Base-by-base conservation (phyloP, 2,329 filamentous ascomycete genomes). In the Pseudonectria buxi region DNA sequence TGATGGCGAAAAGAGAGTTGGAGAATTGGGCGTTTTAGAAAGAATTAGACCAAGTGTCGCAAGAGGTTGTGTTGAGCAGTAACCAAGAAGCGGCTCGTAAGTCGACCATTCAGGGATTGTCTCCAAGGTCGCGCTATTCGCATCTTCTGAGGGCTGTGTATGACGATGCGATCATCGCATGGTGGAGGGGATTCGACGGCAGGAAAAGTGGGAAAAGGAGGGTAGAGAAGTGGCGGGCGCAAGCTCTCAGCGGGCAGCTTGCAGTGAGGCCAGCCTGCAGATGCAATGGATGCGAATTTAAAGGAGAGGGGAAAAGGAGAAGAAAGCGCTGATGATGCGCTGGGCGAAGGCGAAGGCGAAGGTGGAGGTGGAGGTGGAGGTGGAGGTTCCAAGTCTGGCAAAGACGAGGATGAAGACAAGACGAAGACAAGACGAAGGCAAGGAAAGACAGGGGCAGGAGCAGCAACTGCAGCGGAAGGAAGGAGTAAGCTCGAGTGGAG, bases 161-260 rank as follows among this genome's bases (percentile, higher is more conserved):
- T 40, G 43, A 28, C 36, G 36, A 18, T 22, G 29, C 16, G 15
- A n/a, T 49, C 53, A 51, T 53, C 48, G 51, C 51, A 54, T 54
- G 40, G 37, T 42, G 41, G 30, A 35, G 40, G 33, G 30, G 36
- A 28, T 30, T 16, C 24, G 28, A 32, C 25, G 27, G 12, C 25
- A 15, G 35, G 26, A 32, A 31, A 25, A 16, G n/a, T 16, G 15
- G 15, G n/a, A 26, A 22, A 18, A 30, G 27, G 31, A 13, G 35
- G 14, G 16, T 12, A 28, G 22, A 22, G 28, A 14, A 35, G 35
- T 28, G 35, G 44, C 35, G n/a, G 16, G 33, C 6, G 28, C 18
- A 22, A 22, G 9, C 18, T 22, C 18, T 22, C 18, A 9, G 18
- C 5, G 5, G 9, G 18, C 5, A 22, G 18, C 5, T 22, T 22